These are phyloP conservation scores for Ganoderma leucocontextum DNA, from an alignment of 1,284 basidiomycete genomes.

Conservation along the genomic window DNA sequence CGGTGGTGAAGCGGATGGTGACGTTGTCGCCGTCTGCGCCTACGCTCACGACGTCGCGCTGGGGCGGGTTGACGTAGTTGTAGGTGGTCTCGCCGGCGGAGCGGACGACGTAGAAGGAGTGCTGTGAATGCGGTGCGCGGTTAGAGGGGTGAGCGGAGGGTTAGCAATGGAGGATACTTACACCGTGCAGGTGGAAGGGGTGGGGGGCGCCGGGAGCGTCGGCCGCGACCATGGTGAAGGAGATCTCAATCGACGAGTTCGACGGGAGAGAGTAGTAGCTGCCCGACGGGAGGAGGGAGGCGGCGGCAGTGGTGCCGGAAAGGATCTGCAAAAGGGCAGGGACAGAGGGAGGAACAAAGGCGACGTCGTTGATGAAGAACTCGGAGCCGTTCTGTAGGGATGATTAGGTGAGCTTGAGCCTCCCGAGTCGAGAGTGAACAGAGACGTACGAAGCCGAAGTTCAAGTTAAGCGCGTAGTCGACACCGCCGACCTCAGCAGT, in stretches of 20 bases:
- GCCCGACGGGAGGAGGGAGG: constrained; percentile 39
- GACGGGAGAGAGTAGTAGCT: constrained; percentile 37
- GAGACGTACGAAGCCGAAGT: constrained; percentile 31
- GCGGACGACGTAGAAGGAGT: constrained; percentile 40
- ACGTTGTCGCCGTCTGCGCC: constrained; percentile 12
- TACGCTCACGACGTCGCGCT: constrained; percentile 40
- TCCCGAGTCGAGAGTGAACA: background rate
- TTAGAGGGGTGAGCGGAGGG: background rate
- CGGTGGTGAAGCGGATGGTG: constrained; percentile 15
- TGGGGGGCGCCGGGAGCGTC: constrained; percentile 41
- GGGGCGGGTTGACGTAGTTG: constrained; percentile 42
- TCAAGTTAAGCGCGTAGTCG: constrained; percentile 9
- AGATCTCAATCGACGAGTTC: constrained; percentile 44
- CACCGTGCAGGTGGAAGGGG: constrained; percentile 49
- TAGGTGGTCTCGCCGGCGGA: constrained; percentile 35
- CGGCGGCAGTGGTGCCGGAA: constrained; percentile 34
- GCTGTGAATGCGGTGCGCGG: constrained; percentile 7
- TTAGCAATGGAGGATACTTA: constrained; percentile 21
- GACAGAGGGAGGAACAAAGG: constrained; percentile 33
- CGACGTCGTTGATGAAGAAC: constrained; percentile 38
- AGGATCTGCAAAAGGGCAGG: constrained; percentile 22
- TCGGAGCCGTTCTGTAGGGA: constrained; percentile 19
- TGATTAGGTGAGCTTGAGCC: background rate
- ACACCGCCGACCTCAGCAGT: constrained; percentile 14
- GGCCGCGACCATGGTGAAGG: constrained; percentile 35